A percentile compares a stretch with the other conserved stretches of the same genome.
Evolutionary conservation across 805 yeast genomes (phyloP).

Genomic region (Starmera quercuum): DNA sequence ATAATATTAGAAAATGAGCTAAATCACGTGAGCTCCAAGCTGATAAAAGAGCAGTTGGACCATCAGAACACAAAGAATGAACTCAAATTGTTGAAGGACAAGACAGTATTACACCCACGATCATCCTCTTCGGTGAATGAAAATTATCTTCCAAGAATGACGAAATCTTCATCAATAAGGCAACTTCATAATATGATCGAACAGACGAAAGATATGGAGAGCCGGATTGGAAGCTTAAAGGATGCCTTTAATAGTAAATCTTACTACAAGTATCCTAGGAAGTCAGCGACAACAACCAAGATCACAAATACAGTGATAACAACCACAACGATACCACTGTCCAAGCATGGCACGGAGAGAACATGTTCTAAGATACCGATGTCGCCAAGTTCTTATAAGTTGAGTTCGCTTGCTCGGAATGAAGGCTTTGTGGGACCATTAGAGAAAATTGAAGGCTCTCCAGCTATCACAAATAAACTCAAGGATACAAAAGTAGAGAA

Average conservation of each 20-base stretch:
- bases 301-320: conserved; percentile 13
- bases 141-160: conserved; percentile 5
- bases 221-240: conserved; percentile 19
- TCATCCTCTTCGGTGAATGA: conserved; percentile 1
- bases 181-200: conserved; percentile 23
- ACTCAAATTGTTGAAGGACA: conserved; percentile 9
- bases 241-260: conserved; percentile 11
- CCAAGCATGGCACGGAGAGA: background rate
- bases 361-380: conserved; percentile 9
- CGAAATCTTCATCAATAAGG: conserved; percentile 20
- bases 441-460: too few species aligned
- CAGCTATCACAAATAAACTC: too few species aligned
- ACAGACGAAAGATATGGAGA: conserved; percentile 21
- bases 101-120: background rate
- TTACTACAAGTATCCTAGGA: conserved; percentile 7
- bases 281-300: conserved; percentile 13
- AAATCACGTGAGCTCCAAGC: conserved; percentile 19
- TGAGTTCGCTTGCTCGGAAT: conserved; percentile 17
- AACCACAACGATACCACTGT: conserved; percentile 13
- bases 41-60: conserved; percentile 17
- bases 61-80: conserved; percentile 21
- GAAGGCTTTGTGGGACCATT: too few species aligned
- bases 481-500: too few species aligned
- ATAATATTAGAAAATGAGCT: conserved; percentile 32
- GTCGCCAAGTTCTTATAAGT: conserved; percentile 18